These are phyloP conservation scores for Kluyveromyces dobzhanskii DNA, from an alignment of 805 yeast species.

Conservation along the genomic window DNA sequence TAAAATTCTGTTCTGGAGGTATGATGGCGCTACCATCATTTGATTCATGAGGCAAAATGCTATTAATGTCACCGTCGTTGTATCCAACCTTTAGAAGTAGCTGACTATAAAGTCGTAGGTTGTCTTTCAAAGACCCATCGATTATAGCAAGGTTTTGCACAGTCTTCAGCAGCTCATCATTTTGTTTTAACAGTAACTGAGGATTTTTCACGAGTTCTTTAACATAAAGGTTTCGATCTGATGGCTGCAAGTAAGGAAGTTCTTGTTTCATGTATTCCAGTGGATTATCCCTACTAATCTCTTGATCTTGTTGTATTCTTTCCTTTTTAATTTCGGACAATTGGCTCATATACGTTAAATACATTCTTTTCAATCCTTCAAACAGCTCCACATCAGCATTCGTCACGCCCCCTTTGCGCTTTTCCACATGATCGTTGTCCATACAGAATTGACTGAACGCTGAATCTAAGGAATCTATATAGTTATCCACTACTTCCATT, in stretches of 20 bases:
- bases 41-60: constrained; percentile 3
- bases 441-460: constrained; percentile 19
- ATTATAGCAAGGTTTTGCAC: constrained; percentile 18
- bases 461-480: constrained; percentile 15
- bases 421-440: constrained; percentile 24
- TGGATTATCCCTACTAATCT: constrained; percentile 9
- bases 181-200: constrained; percentile 6
- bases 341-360: constrained; percentile 23
- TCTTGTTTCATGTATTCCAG: constrained; percentile 17
- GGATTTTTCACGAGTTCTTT: constrained; percentile 14
- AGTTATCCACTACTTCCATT: constrained; percentile 13
- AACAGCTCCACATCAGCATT: constrained; percentile 23
- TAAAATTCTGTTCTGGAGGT: not conserved
- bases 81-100: constrained; percentile 18
- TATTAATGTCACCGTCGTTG: constrained; percentile 9
- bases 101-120: constrained; percentile 17
- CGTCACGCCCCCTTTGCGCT: constrained; percentile 15
- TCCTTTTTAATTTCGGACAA: constrained; percentile 14
- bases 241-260: constrained; percentile 17
- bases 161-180: constrained; percentile 11
- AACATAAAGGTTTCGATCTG: constrained; percentile 22
- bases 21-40: not conserved
- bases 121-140: constrained; percentile 20
- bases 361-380: constrained; percentile 25
- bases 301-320: constrained; percentile 7